Percentiles rank a stretch among this genome's conserved stretches.
Evolutionary conservation across 73 alveolate genomes (phyloP).

Genomic region (Uronychia binucleata): DNA sequence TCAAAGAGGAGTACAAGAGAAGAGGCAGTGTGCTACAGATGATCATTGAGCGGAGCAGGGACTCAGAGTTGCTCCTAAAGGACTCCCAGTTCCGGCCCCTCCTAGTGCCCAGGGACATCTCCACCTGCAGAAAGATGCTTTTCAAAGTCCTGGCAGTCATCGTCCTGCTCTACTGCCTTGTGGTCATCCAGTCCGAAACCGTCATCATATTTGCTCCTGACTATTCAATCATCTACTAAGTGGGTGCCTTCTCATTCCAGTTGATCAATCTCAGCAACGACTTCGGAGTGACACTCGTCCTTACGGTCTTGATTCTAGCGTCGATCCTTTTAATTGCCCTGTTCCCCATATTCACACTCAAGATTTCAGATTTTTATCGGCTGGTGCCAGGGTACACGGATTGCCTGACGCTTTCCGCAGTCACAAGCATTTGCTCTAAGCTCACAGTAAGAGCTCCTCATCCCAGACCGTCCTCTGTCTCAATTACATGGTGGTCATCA

Average conservation of each 20-base stretch:
- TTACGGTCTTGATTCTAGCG: neutral
- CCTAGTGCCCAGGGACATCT: neutral
- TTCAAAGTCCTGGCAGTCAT: neutral
- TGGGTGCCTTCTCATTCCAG: neutral
- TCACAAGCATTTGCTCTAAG: slow-evolving; percentile 49
- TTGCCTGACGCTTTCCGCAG: slow-evolving; percentile 41
- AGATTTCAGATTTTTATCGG: slow-evolving; percentile 32
- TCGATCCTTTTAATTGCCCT: neutral
- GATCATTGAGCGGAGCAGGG: too few species aligned
- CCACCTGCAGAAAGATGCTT: neutral
- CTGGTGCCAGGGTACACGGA: slow-evolving; percentile 60
- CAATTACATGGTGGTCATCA: slow-evolving; percentile 50
- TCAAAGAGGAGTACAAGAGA: neutral
- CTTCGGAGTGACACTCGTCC: neutral
- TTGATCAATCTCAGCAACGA: neutral
- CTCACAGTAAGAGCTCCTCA: slow-evolving; percentile 12
- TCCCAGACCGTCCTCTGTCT: slow-evolving; percentile 33
- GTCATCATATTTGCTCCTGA: slow-evolving; percentile 1
- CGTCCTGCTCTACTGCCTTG: neutral
- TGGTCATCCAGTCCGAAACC: neutral
- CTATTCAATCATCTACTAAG: neutral
- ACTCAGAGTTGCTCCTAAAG: too few species aligned
- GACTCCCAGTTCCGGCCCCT: neutral
- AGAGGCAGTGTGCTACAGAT: too few species aligned
- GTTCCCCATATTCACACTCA: slow-evolving; percentile 43